Evolutionary conservation across 352 stramenopile genomes (phyloP).

Genomic region (Phytophthora brassicae): DNA sequence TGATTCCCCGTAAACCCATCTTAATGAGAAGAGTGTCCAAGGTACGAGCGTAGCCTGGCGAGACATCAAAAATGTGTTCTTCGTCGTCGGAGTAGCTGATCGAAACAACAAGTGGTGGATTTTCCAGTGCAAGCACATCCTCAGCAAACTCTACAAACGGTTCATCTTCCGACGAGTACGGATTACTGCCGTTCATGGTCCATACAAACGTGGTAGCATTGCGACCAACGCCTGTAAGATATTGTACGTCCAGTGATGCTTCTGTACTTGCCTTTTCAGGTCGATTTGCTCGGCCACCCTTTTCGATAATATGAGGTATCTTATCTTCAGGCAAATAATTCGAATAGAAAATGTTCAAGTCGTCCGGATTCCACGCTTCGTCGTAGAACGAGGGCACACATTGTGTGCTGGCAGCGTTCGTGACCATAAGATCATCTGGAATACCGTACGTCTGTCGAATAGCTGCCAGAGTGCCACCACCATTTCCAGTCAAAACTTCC

Average conservation of each 20-base stretch:
- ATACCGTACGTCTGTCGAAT: conserved; percentile 72
- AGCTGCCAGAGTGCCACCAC: conserved; percentile 35
- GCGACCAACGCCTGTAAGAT: conserved; percentile 82
- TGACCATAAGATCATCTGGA: conserved; percentile 62
- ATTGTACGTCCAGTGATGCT: conserved; percentile 90
- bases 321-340: conserved; percentile 49
- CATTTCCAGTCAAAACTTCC: conserved; percentile 6
- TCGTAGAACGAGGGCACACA: conserved; percentile 78
- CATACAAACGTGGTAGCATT: conserved; percentile 82
- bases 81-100: conserved; percentile 92
- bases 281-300: conserved; percentile 52
- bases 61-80: conserved; percentile 84
- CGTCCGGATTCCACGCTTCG: conserved; percentile 56
- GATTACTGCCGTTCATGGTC: conserved; percentile 84
- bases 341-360: conserved; percentile 63
- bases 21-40: conserved; percentile 91
- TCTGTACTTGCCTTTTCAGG: conserved; percentile 53
- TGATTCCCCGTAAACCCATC: conserved; percentile 85
- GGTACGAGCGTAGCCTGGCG: conserved; percentile 63
- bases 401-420: conserved; percentile 65
- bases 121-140: conserved; percentile 63
- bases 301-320: conserved; percentile 54
- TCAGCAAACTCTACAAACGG: conserved; percentile 85
- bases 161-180: conserved; percentile 82
- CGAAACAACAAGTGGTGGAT: conserved; percentile 81